Conservation (phyloP, 2,329 filamentous ascomycete species). For the Plectosphaerella cucumerina region DNA sequence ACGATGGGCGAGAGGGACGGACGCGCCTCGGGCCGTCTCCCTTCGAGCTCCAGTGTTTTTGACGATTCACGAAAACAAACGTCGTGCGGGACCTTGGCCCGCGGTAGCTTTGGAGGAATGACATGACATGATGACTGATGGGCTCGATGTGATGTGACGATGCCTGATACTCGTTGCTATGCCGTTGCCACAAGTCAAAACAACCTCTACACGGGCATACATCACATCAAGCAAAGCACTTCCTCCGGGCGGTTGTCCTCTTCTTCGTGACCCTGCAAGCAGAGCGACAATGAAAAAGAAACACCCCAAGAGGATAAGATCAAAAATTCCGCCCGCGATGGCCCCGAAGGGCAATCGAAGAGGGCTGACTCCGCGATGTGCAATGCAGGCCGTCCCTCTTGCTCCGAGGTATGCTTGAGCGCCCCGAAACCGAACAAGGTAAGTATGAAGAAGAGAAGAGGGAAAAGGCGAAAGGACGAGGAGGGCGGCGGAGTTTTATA, state of each 20-base stretch:
- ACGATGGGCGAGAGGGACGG: no score
- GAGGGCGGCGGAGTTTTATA: background rate
- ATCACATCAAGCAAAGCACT: no score
- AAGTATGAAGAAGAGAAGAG: constrained; percentile 37
- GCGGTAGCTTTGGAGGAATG: background rate
- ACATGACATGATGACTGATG: background rate
- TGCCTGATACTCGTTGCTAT: background rate
- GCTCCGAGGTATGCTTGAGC: constrained; percentile 37
- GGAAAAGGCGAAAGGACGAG: background rate
- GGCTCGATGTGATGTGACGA: background rate
- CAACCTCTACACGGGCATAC: background rate
- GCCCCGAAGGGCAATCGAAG: constrained; percentile 47
- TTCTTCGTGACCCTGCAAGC: constrained; percentile 39
- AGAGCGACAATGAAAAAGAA: constrained; percentile 37
- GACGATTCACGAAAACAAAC: background rate
- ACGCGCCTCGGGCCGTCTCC: no score
- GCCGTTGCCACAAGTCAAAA: background rate
- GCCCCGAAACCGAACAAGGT: constrained; percentile 38
- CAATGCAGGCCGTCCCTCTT: constrained; percentile 45
- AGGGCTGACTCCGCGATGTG: constrained; percentile 44
- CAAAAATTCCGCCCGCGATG: constrained; percentile 47
- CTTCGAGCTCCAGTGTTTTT: background rate
- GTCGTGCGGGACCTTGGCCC: background rate
- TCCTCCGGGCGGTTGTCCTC: constrained; percentile 12
- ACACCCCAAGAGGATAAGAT: constrained; percentile 17